Percentiles rank a stretch among this genome's conserved stretches.
Conservation (phyloP, 768 basidiomycete genomes). For the Kwoniella botswanensis region DNA sequence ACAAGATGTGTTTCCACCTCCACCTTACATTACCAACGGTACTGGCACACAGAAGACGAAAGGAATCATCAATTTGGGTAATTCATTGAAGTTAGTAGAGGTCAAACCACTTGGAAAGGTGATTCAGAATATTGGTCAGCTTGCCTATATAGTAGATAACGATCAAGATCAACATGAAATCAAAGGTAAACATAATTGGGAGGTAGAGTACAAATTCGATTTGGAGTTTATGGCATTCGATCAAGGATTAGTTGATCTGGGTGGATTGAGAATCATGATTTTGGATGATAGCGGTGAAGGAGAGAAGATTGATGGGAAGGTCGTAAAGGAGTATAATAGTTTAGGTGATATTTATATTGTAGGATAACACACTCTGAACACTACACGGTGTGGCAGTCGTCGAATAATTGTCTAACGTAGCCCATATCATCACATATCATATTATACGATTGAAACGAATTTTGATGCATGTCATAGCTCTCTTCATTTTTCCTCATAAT, state of each 20-base stretch:
- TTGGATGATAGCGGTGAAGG: constrained; percentile 16
- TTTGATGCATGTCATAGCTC: too few species aligned
- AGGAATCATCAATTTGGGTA: constrained; percentile 7
- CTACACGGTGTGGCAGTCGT: too few species aligned
- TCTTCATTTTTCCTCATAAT: too few species aligned
- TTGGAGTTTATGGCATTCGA: constrained; percentile 40
- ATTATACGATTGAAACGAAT: too few species aligned
- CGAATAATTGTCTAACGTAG: too few species aligned
- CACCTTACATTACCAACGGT: constrained; percentile 14
- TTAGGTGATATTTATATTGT: constrained; percentile 44
- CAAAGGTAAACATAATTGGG: constrained; percentile 33
- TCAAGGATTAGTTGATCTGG: constrained; percentile 36
- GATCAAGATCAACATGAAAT: neutral
- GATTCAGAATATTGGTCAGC: constrained; percentile 8
- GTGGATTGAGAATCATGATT: constrained; percentile 42
- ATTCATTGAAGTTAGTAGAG: constrained; percentile 17
- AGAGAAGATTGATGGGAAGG: constrained; percentile 10
- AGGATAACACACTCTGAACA: neutral
- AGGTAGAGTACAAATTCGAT: constrained; percentile 27
- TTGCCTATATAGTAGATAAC: neutral
- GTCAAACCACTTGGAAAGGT: neutral
- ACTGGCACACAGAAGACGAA: too few species aligned
- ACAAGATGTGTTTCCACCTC: constrained; percentile 36
- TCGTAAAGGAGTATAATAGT: constrained; percentile 40
- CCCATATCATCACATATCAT: too few species aligned